These are phyloP conservation scores for Pichia sp. DNA, from an alignment of 1,139 yeast species.

Conservation along the genomic window DNA sequence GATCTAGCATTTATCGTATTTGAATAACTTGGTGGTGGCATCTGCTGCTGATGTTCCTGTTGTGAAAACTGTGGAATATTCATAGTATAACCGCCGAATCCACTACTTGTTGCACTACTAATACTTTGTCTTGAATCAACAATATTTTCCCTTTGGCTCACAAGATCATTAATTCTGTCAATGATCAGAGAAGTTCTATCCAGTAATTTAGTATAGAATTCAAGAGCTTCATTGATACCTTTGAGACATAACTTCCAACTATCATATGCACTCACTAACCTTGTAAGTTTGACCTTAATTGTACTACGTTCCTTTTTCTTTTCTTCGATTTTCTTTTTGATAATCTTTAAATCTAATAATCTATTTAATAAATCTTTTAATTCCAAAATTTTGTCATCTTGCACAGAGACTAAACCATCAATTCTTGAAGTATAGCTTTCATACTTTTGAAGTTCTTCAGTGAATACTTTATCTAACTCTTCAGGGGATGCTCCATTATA, in stretches of 20 bases:
- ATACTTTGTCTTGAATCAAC: neutral
- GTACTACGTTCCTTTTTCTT: slow-evolving; percentile 30
- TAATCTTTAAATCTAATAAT: slow-evolving; percentile 41
- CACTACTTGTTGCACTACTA: slow-evolving; percentile 1
- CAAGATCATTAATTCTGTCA: slow-evolving; percentile 33
- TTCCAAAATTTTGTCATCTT: slow-evolving; percentile 48
- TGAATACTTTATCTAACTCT: slow-evolving; percentile 55
- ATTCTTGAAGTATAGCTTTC: slow-evolving; percentile 62
- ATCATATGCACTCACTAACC: slow-evolving; percentile 43
- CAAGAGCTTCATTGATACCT: slow-evolving; percentile 57
- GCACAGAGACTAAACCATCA: slow-evolving; percentile 61
- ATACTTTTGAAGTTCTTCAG: slow-evolving; percentile 72
- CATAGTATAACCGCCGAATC: slow-evolving; percentile 13
- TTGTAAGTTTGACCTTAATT: slow-evolving; percentile 34
- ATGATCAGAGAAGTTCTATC: slow-evolving; percentile 38
- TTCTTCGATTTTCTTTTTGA: slow-evolving; percentile 35
- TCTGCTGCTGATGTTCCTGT: neutral
- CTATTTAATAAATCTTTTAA: slow-evolving; percentile 54
- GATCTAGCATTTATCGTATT: slow-evolving; percentile 5
- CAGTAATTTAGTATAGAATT: slow-evolving; percentile 55
- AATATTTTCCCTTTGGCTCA: slow-evolving; percentile 27
- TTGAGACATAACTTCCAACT: slow-evolving; percentile 52
- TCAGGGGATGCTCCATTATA: slow-evolving; percentile 44
- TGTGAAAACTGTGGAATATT: slow-evolving; percentile 2
- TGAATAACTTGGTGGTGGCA: slow-evolving; percentile 9